Evolutionary conservation across 495 filamentous ascomycete genomes (phyloP).

Genomic region (Chaetomium fimeti): DNA sequence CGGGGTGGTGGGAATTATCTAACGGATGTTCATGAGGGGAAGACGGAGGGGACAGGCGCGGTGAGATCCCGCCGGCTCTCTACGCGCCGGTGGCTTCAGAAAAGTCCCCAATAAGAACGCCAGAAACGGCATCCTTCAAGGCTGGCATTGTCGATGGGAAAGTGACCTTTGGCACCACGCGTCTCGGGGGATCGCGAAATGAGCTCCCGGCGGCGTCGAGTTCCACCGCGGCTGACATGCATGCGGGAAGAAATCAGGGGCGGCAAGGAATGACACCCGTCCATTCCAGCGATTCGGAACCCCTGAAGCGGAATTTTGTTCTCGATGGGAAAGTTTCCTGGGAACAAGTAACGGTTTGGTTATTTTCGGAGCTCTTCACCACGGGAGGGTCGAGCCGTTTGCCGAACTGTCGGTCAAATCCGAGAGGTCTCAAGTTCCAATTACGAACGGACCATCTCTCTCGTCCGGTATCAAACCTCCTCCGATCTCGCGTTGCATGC

Average conservation of each 20-base stretch:
- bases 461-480: too few species aligned
- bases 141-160: neutral
- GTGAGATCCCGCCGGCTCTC: neutral
- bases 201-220: neutral
- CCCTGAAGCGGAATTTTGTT: neutral
- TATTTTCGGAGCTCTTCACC: neutral
- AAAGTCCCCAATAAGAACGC: neutral
- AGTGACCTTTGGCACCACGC: neutral
- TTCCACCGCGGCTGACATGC: slow-evolving; percentile 13
- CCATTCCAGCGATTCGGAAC: neutral
- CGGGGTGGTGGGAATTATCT: too few species aligned
- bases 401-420: neutral
- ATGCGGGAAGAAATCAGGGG: neutral
- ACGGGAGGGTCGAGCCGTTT: neutral
- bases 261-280: neutral
- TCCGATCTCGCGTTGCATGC: slow-evolving; percentile 23
- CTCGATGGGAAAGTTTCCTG: neutral
- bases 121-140: neutral
- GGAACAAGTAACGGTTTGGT: neutral
- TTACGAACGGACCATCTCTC: neutral
- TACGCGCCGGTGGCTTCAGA: neutral
- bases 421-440: neutral
- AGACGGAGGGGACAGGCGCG: too few species aligned
- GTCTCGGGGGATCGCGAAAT: neutral
- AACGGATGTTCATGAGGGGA: too few species aligned